phyloP scores from a whole-genome alignment of 2,329 filamentous ascomycete species.

The Aspergillus aculeatus region DNA sequence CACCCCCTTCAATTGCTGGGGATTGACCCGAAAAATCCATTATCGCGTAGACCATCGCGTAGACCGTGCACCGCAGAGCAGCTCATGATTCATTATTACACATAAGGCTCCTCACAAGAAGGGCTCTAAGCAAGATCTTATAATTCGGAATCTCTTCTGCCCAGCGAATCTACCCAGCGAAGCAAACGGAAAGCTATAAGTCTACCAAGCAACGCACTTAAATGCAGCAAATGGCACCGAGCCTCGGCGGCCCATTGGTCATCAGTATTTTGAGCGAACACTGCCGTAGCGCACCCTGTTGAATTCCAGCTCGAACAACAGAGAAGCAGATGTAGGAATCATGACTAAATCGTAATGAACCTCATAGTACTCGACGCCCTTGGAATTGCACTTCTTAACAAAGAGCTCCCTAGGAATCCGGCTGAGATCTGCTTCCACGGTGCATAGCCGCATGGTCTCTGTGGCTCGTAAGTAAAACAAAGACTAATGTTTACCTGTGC shows the following conservation, averaged over 20 bases:
- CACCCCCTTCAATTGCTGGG: too few species aligned
- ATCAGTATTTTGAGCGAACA: constrained; percentile 22
- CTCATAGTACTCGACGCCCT: constrained; percentile 14
- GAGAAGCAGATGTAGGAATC: constrained; percentile 23
- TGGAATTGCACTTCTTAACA: constrained; percentile 14
- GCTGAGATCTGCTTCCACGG: constrained; percentile 20
- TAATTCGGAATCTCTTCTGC: too few species aligned
- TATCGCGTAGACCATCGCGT: too few species aligned
- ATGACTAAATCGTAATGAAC: constrained; percentile 15
- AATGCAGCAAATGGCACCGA: not conserved
- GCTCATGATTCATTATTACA: too few species aligned
- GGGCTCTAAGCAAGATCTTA: too few species aligned
- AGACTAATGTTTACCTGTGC: not conserved
- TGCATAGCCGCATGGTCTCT: constrained; percentile 19
- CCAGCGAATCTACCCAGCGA: too few species aligned
- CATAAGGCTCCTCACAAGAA: too few species aligned
- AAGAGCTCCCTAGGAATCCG: constrained; percentile 23
- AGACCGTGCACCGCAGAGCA: too few species aligned
- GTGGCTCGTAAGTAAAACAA: constrained; percentile 1
- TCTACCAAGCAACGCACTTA: not conserved
- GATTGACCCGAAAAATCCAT: too few species aligned
- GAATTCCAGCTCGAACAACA: constrained; percentile 25
- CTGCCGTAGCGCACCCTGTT: constrained; percentile 26
- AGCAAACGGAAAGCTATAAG: not conserved
- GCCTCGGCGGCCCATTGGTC: not conserved